Base-by-base conservation (phyloP, 345 rosid species). In the Citrus inodora region DNA sequence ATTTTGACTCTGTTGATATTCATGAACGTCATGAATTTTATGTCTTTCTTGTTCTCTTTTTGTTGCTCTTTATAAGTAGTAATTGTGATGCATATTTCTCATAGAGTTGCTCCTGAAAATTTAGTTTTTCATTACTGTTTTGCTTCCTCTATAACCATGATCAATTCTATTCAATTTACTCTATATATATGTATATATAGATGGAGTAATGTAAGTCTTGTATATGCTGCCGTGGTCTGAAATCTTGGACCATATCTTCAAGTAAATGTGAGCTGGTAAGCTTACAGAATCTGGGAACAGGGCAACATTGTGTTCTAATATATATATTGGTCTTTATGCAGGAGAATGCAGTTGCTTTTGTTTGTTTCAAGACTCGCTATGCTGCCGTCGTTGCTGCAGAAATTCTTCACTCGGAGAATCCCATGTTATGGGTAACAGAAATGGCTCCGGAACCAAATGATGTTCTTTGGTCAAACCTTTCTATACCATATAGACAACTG, bases 271-370 rank as follows among this genome's bases (percentile, higher is more conserved):
- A 46, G 37, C 74, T 42, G 37, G 5, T 22, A 40, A 22, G 38
- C 35, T 63, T 76, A 22, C 25, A 71, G 27, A 28, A 24, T 65
- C 61, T 2, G 69, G 24, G 65, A 51, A 48, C 74, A 40, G 53
- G 70, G 30, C 38, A 56, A 28, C 48, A 7, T 25, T 40, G 30
- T 84, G 58, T 58, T 22, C 22, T 55, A 68, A 46, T 46, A 74
- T 42, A 7, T 25, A 3, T 60, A 74, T 74, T 75, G 65, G 30
- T 65, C 62, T 65, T 61, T 68, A 33, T 82, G 51, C 93, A 96
- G 99, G 99, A 96, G 84, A 83, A 90, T 82, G 84, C 97, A 14
- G 92, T 90, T 22, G 99, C 98, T 67, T 96, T 96, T 87, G 99
- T 96, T 78, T 94, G 90, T 78, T 94, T 94, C 84, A 92, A 87